phyloP scores from a whole-genome alignment of 495 filamentous ascomycete genomes.

The Talaromyces liani region DNA sequence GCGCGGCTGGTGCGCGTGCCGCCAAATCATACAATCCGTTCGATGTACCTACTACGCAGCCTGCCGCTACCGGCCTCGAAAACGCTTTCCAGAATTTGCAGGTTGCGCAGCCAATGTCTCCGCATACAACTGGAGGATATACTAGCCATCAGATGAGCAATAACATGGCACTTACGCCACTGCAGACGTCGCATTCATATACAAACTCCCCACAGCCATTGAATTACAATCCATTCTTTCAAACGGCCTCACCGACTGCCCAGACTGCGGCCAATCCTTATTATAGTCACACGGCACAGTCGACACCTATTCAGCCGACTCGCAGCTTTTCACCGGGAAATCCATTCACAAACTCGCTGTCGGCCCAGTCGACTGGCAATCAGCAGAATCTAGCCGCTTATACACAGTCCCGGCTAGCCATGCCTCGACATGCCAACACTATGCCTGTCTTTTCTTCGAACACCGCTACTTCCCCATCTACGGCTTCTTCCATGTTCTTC shows the following conservation, averaged over 20 bases:
- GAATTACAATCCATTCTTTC: slow-evolving; percentile 63
- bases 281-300: slow-evolving; percentile 7
- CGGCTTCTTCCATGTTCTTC: slow-evolving; percentile 12
- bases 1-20: neutral
- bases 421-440: slow-evolving; percentile 35
- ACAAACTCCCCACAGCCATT: slow-evolving; percentile 33
- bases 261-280: slow-evolving; percentile 21
- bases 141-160: slow-evolving; percentile 54
- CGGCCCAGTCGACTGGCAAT: slow-evolving; percentile 17
- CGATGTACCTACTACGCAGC: slow-evolving; percentile 39
- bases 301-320: slow-evolving; percentile 12
- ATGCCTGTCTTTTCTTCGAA: slow-evolving; percentile 33
- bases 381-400: slow-evolving; percentile 22
- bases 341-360: slow-evolving; percentile 44
- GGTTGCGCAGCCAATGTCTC: slow-evolving; percentile 68
- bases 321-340: slow-evolving; percentile 34
- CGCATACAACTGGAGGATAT: slow-evolving; percentile 76
- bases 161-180: slow-evolving; percentile 47
- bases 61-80: slow-evolving; percentile 46
- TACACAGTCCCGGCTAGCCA: slow-evolving; percentile 23
- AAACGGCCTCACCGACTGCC: slow-evolving; percentile 31
- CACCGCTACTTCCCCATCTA: slow-evolving; percentile 24
- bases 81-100: slow-evolving; percentile 66
- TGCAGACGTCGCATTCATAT: slow-evolving; percentile 38
- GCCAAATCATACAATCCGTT: slow-evolving; percentile 57